Evolutionary conservation across 257 asterid genomes (phyloP).

Genomic region (Solanum ahanhuiri): DNA sequence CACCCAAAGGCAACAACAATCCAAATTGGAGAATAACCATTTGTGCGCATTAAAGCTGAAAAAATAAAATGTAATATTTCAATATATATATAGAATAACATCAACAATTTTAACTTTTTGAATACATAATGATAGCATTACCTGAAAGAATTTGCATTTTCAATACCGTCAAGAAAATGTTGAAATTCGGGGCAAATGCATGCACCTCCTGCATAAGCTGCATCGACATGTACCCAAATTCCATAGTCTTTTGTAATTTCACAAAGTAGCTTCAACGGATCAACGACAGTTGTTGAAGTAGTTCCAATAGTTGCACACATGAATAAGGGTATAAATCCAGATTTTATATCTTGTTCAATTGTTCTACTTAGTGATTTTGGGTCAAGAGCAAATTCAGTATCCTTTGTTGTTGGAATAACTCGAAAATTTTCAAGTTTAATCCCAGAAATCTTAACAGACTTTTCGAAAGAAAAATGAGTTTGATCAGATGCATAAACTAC

Average conservation of each 20-base stretch:
- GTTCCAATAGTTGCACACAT: slow-evolving; percentile 66
- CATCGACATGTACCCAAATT: slow-evolving; percentile 69
- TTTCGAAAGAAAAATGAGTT: slow-evolving; percentile 63
- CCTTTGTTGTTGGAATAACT: slow-evolving; percentile 28
- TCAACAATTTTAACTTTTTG: too few species aligned
- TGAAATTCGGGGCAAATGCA: slow-evolving; percentile 62
- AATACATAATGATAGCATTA: too few species aligned
- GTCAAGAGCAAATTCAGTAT: slow-evolving; percentile 23
- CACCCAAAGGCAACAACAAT: slow-evolving; percentile 75
- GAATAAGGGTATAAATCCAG: slow-evolving; percentile 46
- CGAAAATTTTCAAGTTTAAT: slow-evolving; percentile 38
- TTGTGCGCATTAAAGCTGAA: slow-evolving; percentile 65
- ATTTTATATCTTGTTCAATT: slow-evolving; percentile 28
- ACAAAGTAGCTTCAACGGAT: slow-evolving; percentile 38
- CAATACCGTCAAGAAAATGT: slow-evolving; percentile 54
- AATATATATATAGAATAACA: too few species aligned
- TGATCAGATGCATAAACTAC: slow-evolving; percentile 69
- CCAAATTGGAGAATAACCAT: slow-evolving; percentile 45
- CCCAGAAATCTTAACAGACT: slow-evolving; percentile 60
- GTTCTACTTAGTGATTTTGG: slow-evolving; percentile 21
- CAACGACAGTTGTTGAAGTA: slow-evolving; percentile 67
- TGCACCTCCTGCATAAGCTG: slow-evolving; percentile 68
- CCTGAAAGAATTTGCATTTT: slow-evolving; percentile 40
- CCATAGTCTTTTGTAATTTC: slow-evolving; percentile 37
- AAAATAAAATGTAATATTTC: too few species aligned